These are phyloP conservation scores for Aspergillus incahuasiensis DNA, from an alignment of 495 filamentous ascomycete genomes.

Conservation along the genomic window DNA sequence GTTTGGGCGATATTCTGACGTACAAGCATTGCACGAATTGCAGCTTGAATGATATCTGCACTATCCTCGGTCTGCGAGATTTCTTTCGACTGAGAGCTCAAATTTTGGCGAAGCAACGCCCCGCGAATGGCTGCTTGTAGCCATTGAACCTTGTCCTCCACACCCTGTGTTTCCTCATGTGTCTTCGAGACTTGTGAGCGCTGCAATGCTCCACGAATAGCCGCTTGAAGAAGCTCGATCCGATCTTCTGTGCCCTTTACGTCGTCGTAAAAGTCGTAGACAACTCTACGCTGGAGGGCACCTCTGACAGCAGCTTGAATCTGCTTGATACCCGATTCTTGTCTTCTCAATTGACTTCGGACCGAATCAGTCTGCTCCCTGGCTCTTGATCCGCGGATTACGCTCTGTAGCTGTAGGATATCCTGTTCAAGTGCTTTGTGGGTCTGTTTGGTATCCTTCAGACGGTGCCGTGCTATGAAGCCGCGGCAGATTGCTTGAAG, in stretches of 20 bases:
- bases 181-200: conserved; percentile 37
- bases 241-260: conserved; percentile 42
- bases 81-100: conserved; percentile 50
- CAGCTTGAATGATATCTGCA: conserved; percentile 39
- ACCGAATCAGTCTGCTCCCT: conserved; percentile 62
- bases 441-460: conserved; percentile 55
- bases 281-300: conserved; percentile 48
- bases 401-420: conserved; percentile 75
- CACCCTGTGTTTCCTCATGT: conserved; percentile 32
- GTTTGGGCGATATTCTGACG: conserved; percentile 38
- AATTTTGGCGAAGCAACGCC: conserved; percentile 38
- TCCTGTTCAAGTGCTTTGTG: conserved; percentile 68
- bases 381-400: conserved; percentile 72
- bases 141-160: conserved; percentile 36
- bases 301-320: conserved; percentile 61
- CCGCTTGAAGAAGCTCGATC: conserved; percentile 66
- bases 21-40: conserved; percentile 49
- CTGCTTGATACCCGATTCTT: conserved; percentile 51
- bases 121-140: conserved; percentile 39
- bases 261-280: conserved; percentile 44
- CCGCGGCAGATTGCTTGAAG: conserved; percentile 79
- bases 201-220: conserved; percentile 53
- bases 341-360: conserved; percentile 54
- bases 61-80: conserved; percentile 23
- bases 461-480: conserved; percentile 65